Percentiles rank a stretch among this genome's conserved stretches.
phyloP scores from a whole-genome alignment of 129 eudicot genomes.

The Heracleum sosnowskyi region DNA sequence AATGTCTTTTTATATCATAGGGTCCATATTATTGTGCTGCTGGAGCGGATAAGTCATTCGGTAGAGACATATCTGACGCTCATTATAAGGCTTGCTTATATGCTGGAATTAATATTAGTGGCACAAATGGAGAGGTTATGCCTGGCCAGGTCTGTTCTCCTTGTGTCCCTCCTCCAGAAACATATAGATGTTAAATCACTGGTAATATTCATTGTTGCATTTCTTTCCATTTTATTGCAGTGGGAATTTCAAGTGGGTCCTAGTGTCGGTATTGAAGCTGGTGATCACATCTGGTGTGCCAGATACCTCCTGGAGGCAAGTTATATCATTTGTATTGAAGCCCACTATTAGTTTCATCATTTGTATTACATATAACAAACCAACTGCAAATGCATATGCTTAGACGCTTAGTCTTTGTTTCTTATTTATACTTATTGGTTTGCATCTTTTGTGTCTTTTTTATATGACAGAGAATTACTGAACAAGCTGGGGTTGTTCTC shows the following conservation, averaged over 20 bases:
- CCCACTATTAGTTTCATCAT: not conserved
- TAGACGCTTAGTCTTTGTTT: not conserved
- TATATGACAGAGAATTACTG: slow-evolving; percentile 83
- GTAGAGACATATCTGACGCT: slow-evolving; percentile 93
- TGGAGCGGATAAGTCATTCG: slow-evolving; percentile 96
- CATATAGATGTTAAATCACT: not conserved
- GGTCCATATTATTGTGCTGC: slow-evolving; percentile 98
- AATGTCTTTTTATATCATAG: slow-evolving; percentile 17
- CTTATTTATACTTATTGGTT: not conserved
- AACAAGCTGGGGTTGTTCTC: slow-evolving; percentile 95
- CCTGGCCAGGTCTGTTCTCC: slow-evolving; percentile 85
- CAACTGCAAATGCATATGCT: slow-evolving; percentile 5
- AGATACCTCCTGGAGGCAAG: slow-evolving; percentile 94
- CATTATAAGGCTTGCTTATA: slow-evolving; percentile 99
- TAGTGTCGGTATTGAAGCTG: slow-evolving; percentile 91
- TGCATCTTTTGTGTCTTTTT: not conserved
- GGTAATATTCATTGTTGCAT: not conserved
- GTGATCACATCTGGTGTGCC: slow-evolving; percentile 96
- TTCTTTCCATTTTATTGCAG: slow-evolving; percentile 23
- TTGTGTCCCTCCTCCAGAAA: slow-evolving; percentile 2
- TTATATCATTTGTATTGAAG: not conserved
- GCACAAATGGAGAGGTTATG: slow-evolving; percentile 98
- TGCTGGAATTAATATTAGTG: slow-evolving; percentile 95
- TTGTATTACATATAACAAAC: not conserved
- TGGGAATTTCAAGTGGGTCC: slow-evolving; percentile 99